Conservation (phyloP, 108 stramenopile species). For the Nannochloropsis granulata region DNA sequence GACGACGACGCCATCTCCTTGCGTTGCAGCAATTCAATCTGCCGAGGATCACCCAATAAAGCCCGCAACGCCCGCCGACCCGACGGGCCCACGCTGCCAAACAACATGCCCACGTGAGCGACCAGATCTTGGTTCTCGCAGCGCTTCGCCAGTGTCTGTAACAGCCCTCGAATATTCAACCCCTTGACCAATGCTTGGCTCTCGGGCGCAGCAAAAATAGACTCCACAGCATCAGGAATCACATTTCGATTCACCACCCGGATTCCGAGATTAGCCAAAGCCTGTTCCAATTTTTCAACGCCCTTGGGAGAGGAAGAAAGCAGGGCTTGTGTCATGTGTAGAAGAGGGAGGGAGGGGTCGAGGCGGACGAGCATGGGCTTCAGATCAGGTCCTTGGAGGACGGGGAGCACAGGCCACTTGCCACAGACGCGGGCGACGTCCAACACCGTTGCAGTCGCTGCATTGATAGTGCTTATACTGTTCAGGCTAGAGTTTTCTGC, state of each 20-base stretch:
- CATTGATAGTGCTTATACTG: no score
- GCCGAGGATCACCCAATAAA: not conserved
- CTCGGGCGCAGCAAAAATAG: not conserved
- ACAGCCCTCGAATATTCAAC: not conserved
- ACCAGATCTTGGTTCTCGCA: not conserved
- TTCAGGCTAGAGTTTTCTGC: no score
- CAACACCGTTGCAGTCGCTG: not conserved
- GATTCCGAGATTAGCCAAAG: not conserved
- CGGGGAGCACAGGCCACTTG: not conserved
- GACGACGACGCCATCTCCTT: not conserved
- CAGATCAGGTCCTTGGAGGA: not conserved
- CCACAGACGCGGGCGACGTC: not conserved
- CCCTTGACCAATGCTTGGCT: not conserved
- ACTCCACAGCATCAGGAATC: not conserved
- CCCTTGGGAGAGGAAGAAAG: not conserved
- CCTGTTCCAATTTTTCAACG: not conserved
- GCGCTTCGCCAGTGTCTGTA: not conserved
- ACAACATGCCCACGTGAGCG: not conserved
- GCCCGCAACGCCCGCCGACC: not conserved
- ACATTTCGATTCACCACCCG: not conserved
- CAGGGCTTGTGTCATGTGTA: not conserved
- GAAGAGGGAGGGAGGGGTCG: not conserved
- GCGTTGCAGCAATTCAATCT: not conserved
- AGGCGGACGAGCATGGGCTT: not conserved
- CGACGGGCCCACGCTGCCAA: not conserved